Base-by-base conservation (phyloP, 73 alveolate species). In the Tetrahymena malaccensis region DNA sequence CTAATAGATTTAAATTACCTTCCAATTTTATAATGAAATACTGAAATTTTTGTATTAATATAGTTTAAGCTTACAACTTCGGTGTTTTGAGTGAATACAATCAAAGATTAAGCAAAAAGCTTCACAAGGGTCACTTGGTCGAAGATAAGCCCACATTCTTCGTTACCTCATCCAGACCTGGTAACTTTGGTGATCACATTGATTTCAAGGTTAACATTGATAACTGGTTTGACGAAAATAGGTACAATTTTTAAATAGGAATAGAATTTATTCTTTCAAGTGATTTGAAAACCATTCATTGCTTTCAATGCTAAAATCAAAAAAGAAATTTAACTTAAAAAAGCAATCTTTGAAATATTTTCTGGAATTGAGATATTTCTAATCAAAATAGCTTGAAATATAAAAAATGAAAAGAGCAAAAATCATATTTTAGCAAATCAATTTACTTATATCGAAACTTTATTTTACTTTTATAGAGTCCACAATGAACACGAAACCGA, bases 171-270 rank as follows among this genome's bases (percentile, higher is more conserved):
- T 96, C 99, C 1, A 96, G 98, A 94, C 99, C 99, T 37, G 97
- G 98, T 35, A 98, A 98, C 97, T 98, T 98, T 97, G 98, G 98
- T 89, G 99, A 97, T 97, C 98, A 97, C 85, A 37, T 97, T 22
- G 99, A 98, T 97, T 96, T 98, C 94, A 98, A 98, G 96, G 97
- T 98, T 93, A 96, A 98, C 96, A 97, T 97, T 34, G 99, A 98
- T 96, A 98, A 98, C 97, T 98, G 99, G 99, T 98, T 98, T 96
- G 99, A 98, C 85, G 99, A 98, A 94, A 98, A 98, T 96, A 97
- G 97, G 97, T 95, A 95, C n/a, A 43, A 25, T 55, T 95, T 38
- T 43, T 55, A 34, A 35, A 50, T 37, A 44, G 43, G 19, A 43
- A 85, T 34, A 34, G 31, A 84, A 34, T 50, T 44, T 50, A 96